These are phyloP conservation scores for Saturnispora besseyi DNA, from an alignment of 805 yeast genomes.

Conservation along the genomic window DNA sequence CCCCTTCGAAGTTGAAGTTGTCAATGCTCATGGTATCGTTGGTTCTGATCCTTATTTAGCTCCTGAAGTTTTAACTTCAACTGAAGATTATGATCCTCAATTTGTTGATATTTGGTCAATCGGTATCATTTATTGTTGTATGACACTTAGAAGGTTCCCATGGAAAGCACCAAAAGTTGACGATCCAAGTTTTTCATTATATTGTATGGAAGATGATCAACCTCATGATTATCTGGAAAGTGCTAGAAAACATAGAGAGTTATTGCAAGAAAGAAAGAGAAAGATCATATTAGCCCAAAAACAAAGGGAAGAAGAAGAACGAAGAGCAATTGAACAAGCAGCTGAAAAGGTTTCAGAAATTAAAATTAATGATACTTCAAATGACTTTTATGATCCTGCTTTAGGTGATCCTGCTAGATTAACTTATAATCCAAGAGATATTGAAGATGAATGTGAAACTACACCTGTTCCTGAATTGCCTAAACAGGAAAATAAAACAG, in stretches of 20 bases:
- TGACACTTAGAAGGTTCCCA: slow-evolving; percentile 77
- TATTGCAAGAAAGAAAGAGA: slow-evolving; percentile 49
- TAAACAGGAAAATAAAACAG: background rate
- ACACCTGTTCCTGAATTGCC: background rate
- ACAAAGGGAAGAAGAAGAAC: slow-evolving; percentile 16
- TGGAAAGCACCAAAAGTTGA: slow-evolving; percentile 72
- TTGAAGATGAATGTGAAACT: background rate
- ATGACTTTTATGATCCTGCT: slow-evolving; percentile 7
- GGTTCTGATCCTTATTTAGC: slow-evolving; percentile 85
- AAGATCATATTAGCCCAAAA: slow-evolving; percentile 31
- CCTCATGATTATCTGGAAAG: slow-evolving; percentile 69
- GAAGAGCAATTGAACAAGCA: slow-evolving; percentile 2
- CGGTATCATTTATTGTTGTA: slow-evolving; percentile 78
- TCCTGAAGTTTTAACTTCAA: slow-evolving; percentile 58
- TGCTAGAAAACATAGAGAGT: slow-evolving; percentile 61
- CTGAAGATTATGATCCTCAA: slow-evolving; percentile 61
- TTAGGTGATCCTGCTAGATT: slow-evolving; percentile 23
- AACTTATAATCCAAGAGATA: slow-evolving; percentile 15
- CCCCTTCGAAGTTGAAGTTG: slow-evolving; percentile 54
- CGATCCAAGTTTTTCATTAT: slow-evolving; percentile 64
- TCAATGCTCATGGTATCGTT: slow-evolving; percentile 64
- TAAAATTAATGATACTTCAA: slow-evolving; percentile 4
- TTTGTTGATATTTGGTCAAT: slow-evolving; percentile 79
- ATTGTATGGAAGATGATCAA: slow-evolving; percentile 57
- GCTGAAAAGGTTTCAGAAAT: slow-evolving; percentile 7